These are phyloP conservation scores for Nothomitra cinnamomea DNA, from an alignment of 2,329 filamentous ascomycete genomes.

Conservation along the genomic window DNA sequence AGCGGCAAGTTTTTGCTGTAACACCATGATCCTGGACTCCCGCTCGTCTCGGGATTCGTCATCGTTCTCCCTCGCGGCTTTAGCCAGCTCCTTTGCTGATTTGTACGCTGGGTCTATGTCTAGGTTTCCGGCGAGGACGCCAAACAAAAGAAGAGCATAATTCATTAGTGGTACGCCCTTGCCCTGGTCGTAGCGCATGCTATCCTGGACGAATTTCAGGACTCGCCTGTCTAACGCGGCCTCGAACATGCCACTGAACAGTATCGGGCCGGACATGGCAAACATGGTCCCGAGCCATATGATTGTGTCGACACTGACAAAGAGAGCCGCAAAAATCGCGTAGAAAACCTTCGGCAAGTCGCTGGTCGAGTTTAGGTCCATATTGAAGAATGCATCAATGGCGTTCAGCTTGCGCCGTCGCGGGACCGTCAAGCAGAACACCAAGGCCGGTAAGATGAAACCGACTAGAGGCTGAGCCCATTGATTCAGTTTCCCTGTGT, in stretches of 20 bases:
- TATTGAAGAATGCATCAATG: slow-evolving; percentile 9
- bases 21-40: too few species aligned
- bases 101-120: slow-evolving; percentile 9
- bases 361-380: slow-evolving; percentile 3
- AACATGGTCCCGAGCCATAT: slow-evolving; percentile 17
- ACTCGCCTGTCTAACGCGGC: slow-evolving; percentile 16
- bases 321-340: slow-evolving; percentile 9
- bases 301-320: slow-evolving; percentile 15
- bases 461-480: slow-evolving; percentile 15
- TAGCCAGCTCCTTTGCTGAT: not conserved
- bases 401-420: slow-evolving; percentile 14
- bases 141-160: slow-evolving; percentile 12
- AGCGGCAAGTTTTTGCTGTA: too few species aligned
- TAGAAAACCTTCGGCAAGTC: not conserved
- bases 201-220: slow-evolving; percentile 11
- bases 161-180: slow-evolving; percentile 14
- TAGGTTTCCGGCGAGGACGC: slow-evolving; percentile 17
- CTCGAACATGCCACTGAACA: slow-evolving; percentile 18
- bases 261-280: slow-evolving; percentile 17
- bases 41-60: not conserved
- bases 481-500: slow-evolving; percentile 11
- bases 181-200: slow-evolving; percentile 6
- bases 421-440: slow-evolving; percentile 17
- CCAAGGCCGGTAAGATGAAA: slow-evolving; percentile 16
- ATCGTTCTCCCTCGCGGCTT: not conserved